Evolutionary conservation across 306 rosid species (phyloP).

Genomic region (Abrus pulchellus): DNA sequence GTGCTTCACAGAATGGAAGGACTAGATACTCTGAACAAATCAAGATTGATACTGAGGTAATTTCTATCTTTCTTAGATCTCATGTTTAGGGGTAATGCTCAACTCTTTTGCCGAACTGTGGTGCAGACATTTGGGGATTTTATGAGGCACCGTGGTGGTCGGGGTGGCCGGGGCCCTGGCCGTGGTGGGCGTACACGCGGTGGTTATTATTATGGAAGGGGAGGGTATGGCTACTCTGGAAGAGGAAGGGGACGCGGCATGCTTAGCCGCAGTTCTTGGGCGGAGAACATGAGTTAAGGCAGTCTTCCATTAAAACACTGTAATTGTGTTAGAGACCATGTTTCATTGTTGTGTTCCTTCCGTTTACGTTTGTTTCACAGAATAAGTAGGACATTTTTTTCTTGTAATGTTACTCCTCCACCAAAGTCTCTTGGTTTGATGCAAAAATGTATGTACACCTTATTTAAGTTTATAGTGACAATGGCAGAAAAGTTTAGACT

Average conservation of each 20-base stretch:
- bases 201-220: slow-evolving; percentile 83
- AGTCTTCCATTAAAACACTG: slow-evolving; percentile 35
- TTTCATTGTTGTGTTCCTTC: slow-evolving; percentile 24
- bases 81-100: slow-evolving; percentile 33
- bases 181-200: slow-evolving; percentile 85
- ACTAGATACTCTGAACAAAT: slow-evolving; percentile 82
- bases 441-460: slow-evolving; percentile 26
- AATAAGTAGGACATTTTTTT: slow-evolving; percentile 51
- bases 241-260: slow-evolving; percentile 83
- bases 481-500: slow-evolving; percentile 31
- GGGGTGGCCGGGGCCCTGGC: slow-evolving; percentile 78
- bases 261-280: slow-evolving; percentile 50
- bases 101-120: slow-evolving; percentile 45
- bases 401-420: slow-evolving; percentile 37
- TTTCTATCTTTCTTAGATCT: not conserved
- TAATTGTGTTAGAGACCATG: slow-evolving; percentile 40
- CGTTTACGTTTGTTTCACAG: slow-evolving; percentile 49
- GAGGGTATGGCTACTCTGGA: slow-evolving; percentile 71
- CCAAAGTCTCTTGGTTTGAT: slow-evolving; percentile 33
- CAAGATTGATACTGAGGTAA: slow-evolving; percentile 89
- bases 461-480: no score
- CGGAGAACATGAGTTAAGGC: slow-evolving; percentile 39
- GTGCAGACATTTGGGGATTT: slow-evolving; percentile 92
- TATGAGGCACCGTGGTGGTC: slow-evolving; percentile 80
- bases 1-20: slow-evolving; percentile 79